Base-by-base conservation (phyloP, 352 stramenopile genomes). In the Phytopythium oedochilum region DNA sequence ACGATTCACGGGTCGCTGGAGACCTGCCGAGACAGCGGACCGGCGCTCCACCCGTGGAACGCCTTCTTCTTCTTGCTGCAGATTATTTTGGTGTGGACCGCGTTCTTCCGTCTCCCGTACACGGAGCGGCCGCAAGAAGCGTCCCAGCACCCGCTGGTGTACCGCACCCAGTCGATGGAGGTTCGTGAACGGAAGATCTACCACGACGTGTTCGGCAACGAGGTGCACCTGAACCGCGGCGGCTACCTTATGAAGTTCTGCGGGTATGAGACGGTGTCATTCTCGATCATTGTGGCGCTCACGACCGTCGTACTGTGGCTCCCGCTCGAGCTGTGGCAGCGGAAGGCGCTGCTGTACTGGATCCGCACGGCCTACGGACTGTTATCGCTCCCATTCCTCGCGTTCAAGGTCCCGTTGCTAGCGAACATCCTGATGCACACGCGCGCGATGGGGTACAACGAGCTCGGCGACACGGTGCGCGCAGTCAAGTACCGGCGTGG, bases 171-270 rank as follows among this genome's bases (percentile, higher is more conserved):
- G 29, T 84, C 75, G 17, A 66, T 78, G 60, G 59, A 78, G 11
- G 29, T 64, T 18, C 65, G 66, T 35, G 66, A 83, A 47, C 49
- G 63, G 31, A 56, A 64, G 22, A 69, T 83, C 12, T 92, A 85
- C 53, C 78, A 74, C 50, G 86, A 93, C 54, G 74, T 88, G 15
- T 94, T 95, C 63, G 83, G 86, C 28, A 92, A 95, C 51, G 69
- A 78, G 38, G 63, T 95, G 0, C 82, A 92, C 52, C 60, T 92
- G 35, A 69, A 92, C 53, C 83, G 82, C 35, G 86, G 86, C 2
- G 86, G 86, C 5, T 94, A 95, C 51, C 55, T 95, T 29, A 92
- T 92, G 76, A 94, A 92, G 57, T 76, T 94, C 10, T 91, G 79
- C 34, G 79, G 84, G 11, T 94, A 95, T 70, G 84, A 94, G 64